Evolutionary conservation across 768 basidiomycete species (phyloP).

Genomic region (Podaxis mareebaensis): DNA sequence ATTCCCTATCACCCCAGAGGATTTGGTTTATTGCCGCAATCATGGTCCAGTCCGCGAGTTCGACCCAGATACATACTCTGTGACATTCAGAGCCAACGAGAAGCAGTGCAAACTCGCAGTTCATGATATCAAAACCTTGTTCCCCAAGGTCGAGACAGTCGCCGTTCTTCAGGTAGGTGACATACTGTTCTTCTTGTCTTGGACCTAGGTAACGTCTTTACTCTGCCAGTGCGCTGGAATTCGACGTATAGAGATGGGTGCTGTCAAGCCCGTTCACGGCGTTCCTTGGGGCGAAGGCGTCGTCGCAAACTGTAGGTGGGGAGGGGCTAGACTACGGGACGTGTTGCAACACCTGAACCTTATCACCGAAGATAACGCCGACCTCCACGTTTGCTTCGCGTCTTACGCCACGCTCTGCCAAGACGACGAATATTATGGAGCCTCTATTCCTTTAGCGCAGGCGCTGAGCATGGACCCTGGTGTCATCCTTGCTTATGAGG

Average conservation of each 20-base stretch:
- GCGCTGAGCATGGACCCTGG: conserved; percentile 47
- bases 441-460: conserved; percentile 57
- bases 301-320: conserved; percentile 71
- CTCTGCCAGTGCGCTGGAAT: conserved; percentile 61
- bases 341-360: conserved; percentile 50
- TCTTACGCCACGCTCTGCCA: conserved; percentile 62
- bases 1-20: conserved; percentile 60
- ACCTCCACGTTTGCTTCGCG: conserved; percentile 57
- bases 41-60: conserved; percentile 62
- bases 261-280: conserved; percentile 56
- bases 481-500: conserved; percentile 65
- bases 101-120: conserved; percentile 37
- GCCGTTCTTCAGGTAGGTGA: conserved; percentile 56
- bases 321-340: conserved; percentile 58
- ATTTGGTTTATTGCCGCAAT: conserved; percentile 71
- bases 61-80: conserved; percentile 42
- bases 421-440: conserved; percentile 63
- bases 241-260: conserved; percentile 63
- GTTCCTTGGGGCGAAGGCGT: conserved; percentile 69
- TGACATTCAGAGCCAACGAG: conserved; percentile 39
- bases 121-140: conserved; percentile 38
- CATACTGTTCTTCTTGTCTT: neutral
- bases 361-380: conserved; percentile 24
- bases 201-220: too few species aligned
- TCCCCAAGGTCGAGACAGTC: conserved; percentile 42